Base-by-base conservation (phyloP, 2,329 filamentous ascomycete species). In the Didymella sp. region DNA sequence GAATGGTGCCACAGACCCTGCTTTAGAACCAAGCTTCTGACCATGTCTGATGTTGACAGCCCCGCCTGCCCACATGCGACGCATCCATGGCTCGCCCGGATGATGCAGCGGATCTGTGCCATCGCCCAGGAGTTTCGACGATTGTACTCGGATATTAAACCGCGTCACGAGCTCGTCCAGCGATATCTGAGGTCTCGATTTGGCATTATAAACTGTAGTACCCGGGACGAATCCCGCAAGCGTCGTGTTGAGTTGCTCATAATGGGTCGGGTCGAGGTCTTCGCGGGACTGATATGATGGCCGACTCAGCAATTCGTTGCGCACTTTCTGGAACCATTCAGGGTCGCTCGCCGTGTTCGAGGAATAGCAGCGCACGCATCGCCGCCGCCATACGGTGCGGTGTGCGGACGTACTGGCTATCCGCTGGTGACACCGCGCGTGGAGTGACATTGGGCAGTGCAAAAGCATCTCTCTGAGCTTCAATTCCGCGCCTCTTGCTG, bases 41-140 rank as follows among this genome's bases (percentile, higher is more conserved):
- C 40, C 33, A 15, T 56, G 47, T 15, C 62, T 58, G 12, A 90
- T 90, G 1, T 71, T 72, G 8, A 97, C 76, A 37, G 83, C 82
- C 0, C 94, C 95, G 28, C 93, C 92, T 13, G 91, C 91, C 95
- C 95, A 99, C 79, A 99, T 86, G 17, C 95, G 87, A 21, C 90
- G 85, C 47, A 82, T 82, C 73, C 90, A 96, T 1, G 87, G 87
- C 4, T 73, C 72, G 1, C 89, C 91, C 0, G 94, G 94, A 22
- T 82, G 87, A 71, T 96, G 92, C 50, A 89, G 81, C 4, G 85
- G 80, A 73, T 98, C 94, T 1, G 93, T 96, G 55, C 95, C 94
- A 78, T 99, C 95, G 1, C 86, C 80, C 17, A 92, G 83, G 40
- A 98, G 84, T 30, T 80, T 66, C 7, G 83, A 84, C 13, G 85